phyloP scores from a whole-genome alignment of 805 yeast species.

The Candida ulmi region DNA sequence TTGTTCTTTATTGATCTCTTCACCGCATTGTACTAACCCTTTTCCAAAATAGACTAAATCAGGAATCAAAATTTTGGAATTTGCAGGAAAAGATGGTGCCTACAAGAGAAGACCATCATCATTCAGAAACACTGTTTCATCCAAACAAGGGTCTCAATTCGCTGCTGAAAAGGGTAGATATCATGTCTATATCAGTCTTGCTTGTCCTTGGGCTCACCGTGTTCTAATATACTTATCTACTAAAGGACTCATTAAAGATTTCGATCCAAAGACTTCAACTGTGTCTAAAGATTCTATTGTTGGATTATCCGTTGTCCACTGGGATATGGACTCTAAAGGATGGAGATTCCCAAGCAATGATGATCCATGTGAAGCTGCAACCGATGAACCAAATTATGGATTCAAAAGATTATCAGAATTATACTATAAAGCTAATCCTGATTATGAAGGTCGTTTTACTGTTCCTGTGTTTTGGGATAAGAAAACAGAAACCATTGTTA shows the following conservation, averaged over 20 bases:
- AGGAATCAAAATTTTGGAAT: constrained; percentile 38
- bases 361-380: constrained; percentile 35
- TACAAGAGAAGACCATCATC: constrained; percentile 46
- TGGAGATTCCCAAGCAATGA: constrained; percentile 70
- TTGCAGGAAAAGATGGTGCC: constrained; percentile 48
- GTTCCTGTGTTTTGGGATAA: constrained; percentile 95
- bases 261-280: constrained; percentile 24
- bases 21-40: neutral
- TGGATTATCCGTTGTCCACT: constrained; percentile 76
- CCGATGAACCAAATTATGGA: constrained; percentile 58
- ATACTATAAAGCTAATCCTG: constrained; percentile 69
- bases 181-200: constrained; percentile 79
- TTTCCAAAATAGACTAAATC: constrained; percentile 5
- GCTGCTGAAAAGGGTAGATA: constrained; percentile 77
- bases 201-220: constrained; percentile 97
- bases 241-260: constrained; percentile 59
- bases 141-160: constrained; percentile 52
- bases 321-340: constrained; percentile 83
- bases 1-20: too few relatives aligned
- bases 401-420: constrained; percentile 58
- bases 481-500: constrained; percentile 76
- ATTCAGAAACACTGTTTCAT: constrained; percentile 64
- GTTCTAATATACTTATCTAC: constrained; percentile 66
- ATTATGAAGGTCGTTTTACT: constrained; percentile 78
- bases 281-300: constrained; percentile 39